phyloP scores from a whole-genome alignment of 192 early-diverging fungal genomes.

The Blastocladiella britannica region DNA sequence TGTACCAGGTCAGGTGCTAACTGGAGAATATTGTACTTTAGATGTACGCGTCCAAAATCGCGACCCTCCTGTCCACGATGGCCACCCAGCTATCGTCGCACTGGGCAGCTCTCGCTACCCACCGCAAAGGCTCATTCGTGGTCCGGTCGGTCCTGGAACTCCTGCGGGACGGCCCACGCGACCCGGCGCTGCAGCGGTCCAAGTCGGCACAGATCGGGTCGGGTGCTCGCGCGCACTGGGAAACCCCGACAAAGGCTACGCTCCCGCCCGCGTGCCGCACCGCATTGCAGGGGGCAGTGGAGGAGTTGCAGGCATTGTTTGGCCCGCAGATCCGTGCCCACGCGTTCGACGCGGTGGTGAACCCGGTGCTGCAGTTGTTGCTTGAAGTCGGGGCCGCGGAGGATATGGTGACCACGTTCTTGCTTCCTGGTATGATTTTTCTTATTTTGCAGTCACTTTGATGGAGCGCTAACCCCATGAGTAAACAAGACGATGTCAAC shows the following conservation, averaged over 20 bases:
- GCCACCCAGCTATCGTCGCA: conserved; percentile 44
- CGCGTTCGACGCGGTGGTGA: conserved; percentile 46
- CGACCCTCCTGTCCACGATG: conserved; percentile 12
- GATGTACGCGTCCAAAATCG: not conserved
- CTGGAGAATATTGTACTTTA: not conserved
- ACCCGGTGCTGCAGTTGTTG: conserved; percentile 52
- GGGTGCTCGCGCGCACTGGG: not conserved
- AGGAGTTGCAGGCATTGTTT: conserved; percentile 21
- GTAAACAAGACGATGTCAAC: not conserved
- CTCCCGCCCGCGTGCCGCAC: conserved; percentile 43
- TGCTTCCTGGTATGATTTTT: too few relatives aligned
- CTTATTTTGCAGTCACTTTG: too few relatives aligned
- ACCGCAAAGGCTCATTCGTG: conserved; percentile 55
- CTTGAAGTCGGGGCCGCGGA: conserved; percentile 10
- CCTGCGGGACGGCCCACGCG: conserved; percentile 37
- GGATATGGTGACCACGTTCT: conserved; percentile 5
- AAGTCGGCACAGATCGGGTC: conserved; percentile 15
- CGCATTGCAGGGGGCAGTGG: conserved; percentile 30
- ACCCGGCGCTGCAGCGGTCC: conserved; percentile 12
- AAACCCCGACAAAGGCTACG: conserved; percentile 15
- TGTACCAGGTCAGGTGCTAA: not conserved
- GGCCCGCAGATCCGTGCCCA: conserved; percentile 31
- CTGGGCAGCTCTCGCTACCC: conserved; percentile 38
- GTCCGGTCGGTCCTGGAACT: conserved; percentile 48
- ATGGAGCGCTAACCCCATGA: too few relatives aligned